A percentile compares a stretch with the other conserved stretches of the same genome.
phyloP scores from a whole-genome alignment of 129 eudicot species.

The Lactuca sativa region DNA sequence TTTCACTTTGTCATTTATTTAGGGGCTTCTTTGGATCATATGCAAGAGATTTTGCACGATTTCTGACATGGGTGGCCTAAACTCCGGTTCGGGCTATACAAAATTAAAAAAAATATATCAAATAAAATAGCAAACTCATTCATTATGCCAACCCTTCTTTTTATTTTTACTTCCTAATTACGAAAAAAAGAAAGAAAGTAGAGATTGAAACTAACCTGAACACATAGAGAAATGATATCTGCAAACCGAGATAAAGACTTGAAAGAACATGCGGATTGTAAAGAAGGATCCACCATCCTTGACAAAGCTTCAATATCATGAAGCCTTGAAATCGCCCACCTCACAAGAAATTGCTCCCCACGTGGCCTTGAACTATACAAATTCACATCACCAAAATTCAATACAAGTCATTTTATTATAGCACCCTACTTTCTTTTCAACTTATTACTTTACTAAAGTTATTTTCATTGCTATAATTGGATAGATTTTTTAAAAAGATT shows the following conservation, averaged over 20 bases:
- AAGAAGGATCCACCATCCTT: slow-evolving; percentile 84
- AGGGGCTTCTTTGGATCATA: slow-evolving; percentile 55
- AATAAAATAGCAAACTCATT: neutral
- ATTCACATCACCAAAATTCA: too few species aligned
- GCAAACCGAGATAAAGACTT: slow-evolving; percentile 90
- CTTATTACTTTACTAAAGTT: too few species aligned
- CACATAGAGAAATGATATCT: slow-evolving; percentile 83
- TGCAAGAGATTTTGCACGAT: slow-evolving; percentile 68
- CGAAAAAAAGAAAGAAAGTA: neutral
- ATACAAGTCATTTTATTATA: too few species aligned
- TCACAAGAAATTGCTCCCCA: slow-evolving; percentile 79
- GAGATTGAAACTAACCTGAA: slow-evolving; percentile 58
- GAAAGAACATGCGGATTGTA: slow-evolving; percentile 64
- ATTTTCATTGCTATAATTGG: too few species aligned
- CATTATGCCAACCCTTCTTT: too few species aligned
- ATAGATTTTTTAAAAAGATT: too few species aligned
- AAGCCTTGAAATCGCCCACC: slow-evolving; percentile 88
- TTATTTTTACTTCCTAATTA: neutral
- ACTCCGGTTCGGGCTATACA: slow-evolving; percentile 78
- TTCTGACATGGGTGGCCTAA: slow-evolving; percentile 96
- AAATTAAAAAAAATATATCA: neutral
- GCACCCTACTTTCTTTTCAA: too few species aligned
- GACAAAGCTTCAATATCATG: slow-evolving; percentile 90
- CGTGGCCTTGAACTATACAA: slow-evolving; percentile 68
- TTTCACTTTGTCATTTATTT: slow-evolving; percentile 21